Evolutionary conservation across 768 basidiomycete species (phyloP).

Genomic region (Leccinum disarticulatum): DNA sequence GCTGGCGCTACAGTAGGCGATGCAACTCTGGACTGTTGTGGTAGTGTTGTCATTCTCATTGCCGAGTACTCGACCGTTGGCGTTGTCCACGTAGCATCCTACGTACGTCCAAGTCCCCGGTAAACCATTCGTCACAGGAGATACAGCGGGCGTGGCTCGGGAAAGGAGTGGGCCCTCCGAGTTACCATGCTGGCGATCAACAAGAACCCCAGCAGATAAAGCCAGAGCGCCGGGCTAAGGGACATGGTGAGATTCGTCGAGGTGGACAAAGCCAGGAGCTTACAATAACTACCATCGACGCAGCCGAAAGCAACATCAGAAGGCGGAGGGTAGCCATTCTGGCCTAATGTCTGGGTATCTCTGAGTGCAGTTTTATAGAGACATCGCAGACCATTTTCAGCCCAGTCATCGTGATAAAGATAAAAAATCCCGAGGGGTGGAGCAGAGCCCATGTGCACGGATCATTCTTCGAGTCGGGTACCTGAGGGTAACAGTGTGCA

Average conservation of each 20-base stretch:
- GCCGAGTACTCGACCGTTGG: constrained; percentile 59
- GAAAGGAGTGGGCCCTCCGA: neutral
- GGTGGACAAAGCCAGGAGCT: neutral
- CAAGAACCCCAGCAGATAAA: neutral
- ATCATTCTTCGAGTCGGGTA: neutral
- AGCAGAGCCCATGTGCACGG: neutral
- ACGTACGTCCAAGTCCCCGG: constrained; percentile 58
- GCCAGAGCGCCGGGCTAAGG: neutral
- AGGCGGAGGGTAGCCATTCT: constrained; percentile 3
- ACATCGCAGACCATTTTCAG: neutral
- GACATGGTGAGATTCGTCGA: neutral
- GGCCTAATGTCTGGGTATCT: neutral
- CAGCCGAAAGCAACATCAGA: neutral
- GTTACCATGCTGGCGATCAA: neutral
- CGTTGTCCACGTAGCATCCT: constrained; percentile 74
- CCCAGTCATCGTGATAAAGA: neutral
- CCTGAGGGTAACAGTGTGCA: neutral
- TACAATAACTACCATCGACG: neutral
- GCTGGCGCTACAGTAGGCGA: constrained; percentile 51
- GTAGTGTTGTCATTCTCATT: constrained; percentile 38
- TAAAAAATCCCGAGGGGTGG: neutral
- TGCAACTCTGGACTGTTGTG: constrained; percentile 64
- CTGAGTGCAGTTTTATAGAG: neutral
- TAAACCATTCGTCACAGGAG: constrained; percentile 51
- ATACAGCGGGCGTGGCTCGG: neutral